These are phyloP conservation scores for Periconia macrospinosa DNA, from an alignment of 2,329 filamentous ascomycete species.

Conservation along the genomic window DNA sequence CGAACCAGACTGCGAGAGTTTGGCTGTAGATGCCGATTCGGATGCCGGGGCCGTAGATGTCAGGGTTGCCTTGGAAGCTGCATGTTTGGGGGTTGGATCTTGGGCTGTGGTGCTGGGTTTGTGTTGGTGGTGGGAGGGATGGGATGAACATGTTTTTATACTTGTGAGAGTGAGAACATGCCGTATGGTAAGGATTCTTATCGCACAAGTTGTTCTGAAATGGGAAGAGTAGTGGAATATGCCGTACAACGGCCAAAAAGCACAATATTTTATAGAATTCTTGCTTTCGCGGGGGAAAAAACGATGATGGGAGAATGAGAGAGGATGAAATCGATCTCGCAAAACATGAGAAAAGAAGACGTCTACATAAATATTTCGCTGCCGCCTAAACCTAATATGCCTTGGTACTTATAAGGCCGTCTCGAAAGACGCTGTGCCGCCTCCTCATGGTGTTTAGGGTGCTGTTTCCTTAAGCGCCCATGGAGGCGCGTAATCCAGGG, in stretches of 20 bases:
- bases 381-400: neutral
- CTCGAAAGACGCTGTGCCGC: neutral
- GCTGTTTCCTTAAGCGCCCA: neutral
- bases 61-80: slow-evolving; percentile 54
- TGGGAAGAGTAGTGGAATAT: no score
- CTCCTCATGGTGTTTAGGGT: neutral
- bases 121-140: neutral
- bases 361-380: no score
- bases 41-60: slow-evolving; percentile 32
- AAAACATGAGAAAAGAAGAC: neutral
- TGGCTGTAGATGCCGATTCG: slow-evolving; percentile 34
- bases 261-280: no score
- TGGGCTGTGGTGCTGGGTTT: neutral
- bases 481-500: neutral
- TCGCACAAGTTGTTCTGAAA: no score
- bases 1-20: slow-evolving; percentile 27
- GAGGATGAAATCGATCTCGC: no score
- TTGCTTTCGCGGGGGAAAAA: no score
- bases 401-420: no score
- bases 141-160: no score
- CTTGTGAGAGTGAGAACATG: neutral
- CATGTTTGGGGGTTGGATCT: slow-evolving; percentile 2
- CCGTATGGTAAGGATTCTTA: neutral
- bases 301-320: no score
- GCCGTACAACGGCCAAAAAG: no score